Evolutionary conservation across 2,329 filamentous ascomycete species (phyloP), one percentile per base, ranked within the genome.

Genomic region (Fusarium ramigenum): DNA sequence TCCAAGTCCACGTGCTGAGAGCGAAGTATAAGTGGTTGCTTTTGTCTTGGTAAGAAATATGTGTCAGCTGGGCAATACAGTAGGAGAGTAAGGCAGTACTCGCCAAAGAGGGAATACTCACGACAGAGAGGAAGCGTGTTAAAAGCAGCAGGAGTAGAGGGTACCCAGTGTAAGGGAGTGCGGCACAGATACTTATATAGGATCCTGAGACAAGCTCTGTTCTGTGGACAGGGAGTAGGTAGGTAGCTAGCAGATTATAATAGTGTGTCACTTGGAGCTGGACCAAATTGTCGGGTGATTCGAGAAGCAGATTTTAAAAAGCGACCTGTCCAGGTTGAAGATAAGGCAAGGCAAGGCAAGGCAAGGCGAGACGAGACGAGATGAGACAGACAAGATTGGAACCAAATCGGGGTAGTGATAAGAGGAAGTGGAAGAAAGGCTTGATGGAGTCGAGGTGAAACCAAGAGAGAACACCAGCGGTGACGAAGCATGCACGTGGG

Each of bases 401-500:
- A 30, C 25, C n/a, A 63, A 16, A n/a, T 34, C 30, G 42, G 40
- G 39, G 47, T 21, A 9, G 61, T 50, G 53, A 54, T 43, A 57
- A 59, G 44, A 44, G 21, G 44, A 60, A 71, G 57, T 39, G 30
- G 47, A 36, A 63, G 39, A 52, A 19, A 19, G n/a, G 47, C 18
- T 36, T 36, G 53, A 21, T 44, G 34, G 42, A 36, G 44, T 37
- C 25, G 60, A 60, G 50, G 19, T 39, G 46, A 58, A 66, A 40
- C 39, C 54, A 72, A 42, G 43, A 43, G 63, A 52, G 63, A 40
- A 46, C 50, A 52, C 63, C 68, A 62, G 68, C 65, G 69, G 72
- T 73, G 64, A 75, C 72, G 63, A 63, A 66, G 40, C 58, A 75
- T 75, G 57, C 72, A 74, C 72, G 72, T 75, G 69, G 72, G 68